Evolutionary conservation across 2,329 filamentous ascomycete species (phyloP).

Genomic region (Cercospora beticola): DNA sequence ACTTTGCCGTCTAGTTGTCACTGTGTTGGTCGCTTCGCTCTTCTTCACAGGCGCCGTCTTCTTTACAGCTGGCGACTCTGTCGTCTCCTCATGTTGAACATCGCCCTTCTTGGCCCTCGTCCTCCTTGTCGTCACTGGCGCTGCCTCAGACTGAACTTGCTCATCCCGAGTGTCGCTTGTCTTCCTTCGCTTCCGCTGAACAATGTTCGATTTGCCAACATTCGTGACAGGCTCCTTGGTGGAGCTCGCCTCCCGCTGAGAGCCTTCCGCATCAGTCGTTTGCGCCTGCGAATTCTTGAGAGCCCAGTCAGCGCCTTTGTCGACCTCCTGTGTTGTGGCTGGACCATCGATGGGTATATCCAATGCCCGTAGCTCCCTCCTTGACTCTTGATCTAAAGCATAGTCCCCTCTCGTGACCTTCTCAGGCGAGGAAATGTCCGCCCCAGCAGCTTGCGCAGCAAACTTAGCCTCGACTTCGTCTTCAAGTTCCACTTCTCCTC

Average conservation of each 20-base stretch:
- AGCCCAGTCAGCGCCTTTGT: conserved; percentile 1
- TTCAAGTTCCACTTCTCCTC: conserved; percentile 53
- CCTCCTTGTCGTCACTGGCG: not conserved
- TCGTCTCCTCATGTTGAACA: not conserved
- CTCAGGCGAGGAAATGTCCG: conserved; percentile 13
- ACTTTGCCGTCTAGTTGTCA: not conserved
- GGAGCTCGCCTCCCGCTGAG: not conserved
- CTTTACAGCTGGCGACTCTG: not conserved
- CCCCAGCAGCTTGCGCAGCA: conserved; percentile 27
- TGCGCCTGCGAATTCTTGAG: not conserved
- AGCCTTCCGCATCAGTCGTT: not conserved
- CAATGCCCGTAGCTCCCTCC: not conserved
- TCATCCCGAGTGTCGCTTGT: not conserved
- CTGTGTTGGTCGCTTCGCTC: not conserved
- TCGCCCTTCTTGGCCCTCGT: not conserved
- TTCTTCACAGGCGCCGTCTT: not conserved
- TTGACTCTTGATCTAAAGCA: not conserved
- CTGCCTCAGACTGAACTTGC: not conserved
- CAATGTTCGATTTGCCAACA: not conserved
- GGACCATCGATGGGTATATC: not conserved
- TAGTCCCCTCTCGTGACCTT: conserved; percentile 15
- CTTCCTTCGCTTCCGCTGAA: not conserved
- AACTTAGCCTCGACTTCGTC: conserved; percentile 34
- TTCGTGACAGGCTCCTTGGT: not conserved
- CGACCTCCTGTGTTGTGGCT: not conserved